Evolutionary conservation across 2,329 filamentous ascomycete genomes (phyloP).

Genomic region (Mycosphaerelloides madeirae): DNA sequence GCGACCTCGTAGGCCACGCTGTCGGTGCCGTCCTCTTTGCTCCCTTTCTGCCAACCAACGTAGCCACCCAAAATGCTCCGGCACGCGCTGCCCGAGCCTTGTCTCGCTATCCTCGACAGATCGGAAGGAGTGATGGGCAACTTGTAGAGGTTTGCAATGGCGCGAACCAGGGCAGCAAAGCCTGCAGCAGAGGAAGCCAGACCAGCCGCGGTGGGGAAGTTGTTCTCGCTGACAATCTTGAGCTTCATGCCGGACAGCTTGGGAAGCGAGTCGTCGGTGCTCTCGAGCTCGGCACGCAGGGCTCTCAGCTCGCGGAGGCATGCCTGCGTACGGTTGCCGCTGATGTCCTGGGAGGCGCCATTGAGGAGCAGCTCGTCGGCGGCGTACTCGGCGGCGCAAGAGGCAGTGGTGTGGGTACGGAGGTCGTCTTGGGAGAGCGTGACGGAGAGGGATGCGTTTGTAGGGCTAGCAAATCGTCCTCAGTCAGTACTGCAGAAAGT

Average conservation of each 20-base stretch:
- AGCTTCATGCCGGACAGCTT: conserved; percentile 73
- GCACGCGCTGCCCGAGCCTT: conserved; percentile 93
- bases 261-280: conserved; percentile 66
- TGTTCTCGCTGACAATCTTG: conserved; percentile 91
- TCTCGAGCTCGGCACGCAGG: conserved; percentile 72
- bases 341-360: conserved; percentile 74
- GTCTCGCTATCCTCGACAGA: conserved; percentile 81
- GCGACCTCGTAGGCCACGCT: conserved; percentile 85
- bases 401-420: conserved; percentile 91
- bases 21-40: conserved; percentile 72
- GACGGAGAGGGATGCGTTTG: conserved; percentile 95
- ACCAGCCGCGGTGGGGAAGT: conserved; percentile 96
- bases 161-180: conserved; percentile 66
- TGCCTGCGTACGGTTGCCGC: conserved; percentile 84
- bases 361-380: conserved; percentile 78
- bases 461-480: conserved; percentile 51
- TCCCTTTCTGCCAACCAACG: conserved; percentile 86
- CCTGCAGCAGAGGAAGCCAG: conserved; percentile 65
- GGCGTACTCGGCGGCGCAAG: conserved; percentile 70
- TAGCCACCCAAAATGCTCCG: conserved; percentile 91
- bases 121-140: conserved; percentile 71
- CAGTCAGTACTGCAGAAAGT: too few relatives aligned
- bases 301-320: conserved; percentile 83
- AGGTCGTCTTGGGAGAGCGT: conserved; percentile 92
- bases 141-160: conserved; percentile 86